Evolutionary conservation across 306 rosid species (phyloP).

Genomic region (Betula pendula): DNA sequence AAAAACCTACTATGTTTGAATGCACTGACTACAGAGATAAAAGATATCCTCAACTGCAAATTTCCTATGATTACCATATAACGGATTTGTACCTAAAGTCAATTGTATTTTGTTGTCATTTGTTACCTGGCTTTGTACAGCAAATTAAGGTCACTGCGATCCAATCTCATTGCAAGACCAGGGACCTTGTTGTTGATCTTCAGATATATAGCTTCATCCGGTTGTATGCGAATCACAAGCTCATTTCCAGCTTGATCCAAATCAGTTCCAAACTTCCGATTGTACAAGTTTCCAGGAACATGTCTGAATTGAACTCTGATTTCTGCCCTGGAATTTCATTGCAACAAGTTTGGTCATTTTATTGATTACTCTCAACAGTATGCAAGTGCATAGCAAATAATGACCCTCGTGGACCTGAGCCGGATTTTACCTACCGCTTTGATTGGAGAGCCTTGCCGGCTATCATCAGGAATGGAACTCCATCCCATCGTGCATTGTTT

Average conservation of each 20-base stretch:
- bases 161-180: slow-evolving; percentile 95
- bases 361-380: slow-evolving; percentile 19
- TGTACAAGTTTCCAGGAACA: slow-evolving; percentile 95
- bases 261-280: slow-evolving; percentile 78
- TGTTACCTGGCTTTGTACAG: slow-evolving; percentile 77
- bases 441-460: slow-evolving; percentile 98
- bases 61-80: neutral
- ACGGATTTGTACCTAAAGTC: neutral
- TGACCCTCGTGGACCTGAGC: neutral
- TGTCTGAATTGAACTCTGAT: slow-evolving; percentile 95
- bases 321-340: slow-evolving; percentile 70
- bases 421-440: slow-evolving; percentile 49
- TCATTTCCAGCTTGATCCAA: slow-evolving; percentile 91
- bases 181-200: slow-evolving; percentile 97
- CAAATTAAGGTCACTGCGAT: slow-evolving; percentile 84
- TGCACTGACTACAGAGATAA: neutral
- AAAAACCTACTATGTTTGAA: neutral
- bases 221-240: slow-evolving; percentile 94
- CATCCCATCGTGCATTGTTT: slow-evolving; percentile 97
- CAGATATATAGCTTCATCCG: slow-evolving; percentile 92
- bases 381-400: slow-evolving; percentile 11
- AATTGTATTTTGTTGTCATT: neutral
- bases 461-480: slow-evolving; percentile 96
- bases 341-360: slow-evolving; percentile 15
- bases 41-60: neutral